Evolutionary conservation across 331 rosid genomes (phyloP), one percentile per base, ranked within the genome.

Genomic region (Stylosanthes scabra): DNA sequence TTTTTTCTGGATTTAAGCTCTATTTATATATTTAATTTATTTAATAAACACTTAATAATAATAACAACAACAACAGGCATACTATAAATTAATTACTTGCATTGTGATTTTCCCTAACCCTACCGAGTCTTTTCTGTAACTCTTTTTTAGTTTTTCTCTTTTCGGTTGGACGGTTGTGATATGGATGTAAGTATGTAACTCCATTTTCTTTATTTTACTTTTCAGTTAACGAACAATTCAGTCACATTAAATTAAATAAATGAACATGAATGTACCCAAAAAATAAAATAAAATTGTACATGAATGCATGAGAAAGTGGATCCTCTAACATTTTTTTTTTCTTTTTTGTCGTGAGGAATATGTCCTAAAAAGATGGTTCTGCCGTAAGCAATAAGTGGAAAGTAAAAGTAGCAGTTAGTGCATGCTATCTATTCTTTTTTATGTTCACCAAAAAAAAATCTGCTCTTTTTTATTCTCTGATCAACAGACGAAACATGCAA

Each of bases 211-310:
- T 25, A 9, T 3, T 25, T 11, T 56, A 59, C 67, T 59, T 45
- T 44, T 44, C 45, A n/a, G 76, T 59, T 58, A 71, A 29, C 47
- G 6, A 58, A 11, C 70, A 6, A 55, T 47, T 57, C 55, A 40
- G 27, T 56, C 28, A 41, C 74, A 56, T 47, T 71, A 71, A 44
- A 71, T 58, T 12, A 70, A 41, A 2, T 7, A 56, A 51, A 6
- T 10, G 25, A 11, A 16, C 12, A 8, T 39, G 25, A 54, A 54
- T 8, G 39, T 34, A 49, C 3, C 37, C 3, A 31, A 31, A 31
- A 31, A 3, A 31, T 71, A 71, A 44, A 70, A 41, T 7, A 41
- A 56, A 51, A 6, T 8, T 6, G 25, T 16, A 16, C 12, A 8
- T 39, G 25, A 54, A 54, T 4, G 39, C 16, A 49, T 2, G n/a